phyloP scores from a whole-genome alignment of 2,329 filamentous ascomycete genomes.

The Talaromyces sp. region DNA sequence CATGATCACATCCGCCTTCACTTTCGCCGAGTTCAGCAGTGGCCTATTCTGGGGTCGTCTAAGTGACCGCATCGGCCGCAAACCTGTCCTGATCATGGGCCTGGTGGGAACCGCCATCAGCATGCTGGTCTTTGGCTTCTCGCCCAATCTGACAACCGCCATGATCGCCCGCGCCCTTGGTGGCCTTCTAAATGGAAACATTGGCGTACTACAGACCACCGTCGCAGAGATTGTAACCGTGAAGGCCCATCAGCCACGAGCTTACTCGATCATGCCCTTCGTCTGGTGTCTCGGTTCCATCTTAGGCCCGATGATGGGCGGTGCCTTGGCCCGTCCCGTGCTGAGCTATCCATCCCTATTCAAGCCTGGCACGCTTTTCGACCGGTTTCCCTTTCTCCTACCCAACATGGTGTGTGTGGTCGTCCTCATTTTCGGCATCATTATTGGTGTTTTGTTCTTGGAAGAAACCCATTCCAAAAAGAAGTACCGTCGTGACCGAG shows the following conservation, averaged over 20 bases:
- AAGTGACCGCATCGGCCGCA: constrained; percentile 87
- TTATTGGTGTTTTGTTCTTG: constrained; percentile 77
- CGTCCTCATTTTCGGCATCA: constrained; percentile 71
- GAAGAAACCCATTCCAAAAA: constrained; percentile 89
- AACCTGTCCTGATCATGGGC: constrained; percentile 87
- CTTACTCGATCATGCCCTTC: constrained; percentile 96
- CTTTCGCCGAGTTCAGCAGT: constrained; percentile 89
- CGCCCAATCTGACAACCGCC: constrained; percentile 74
- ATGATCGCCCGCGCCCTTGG: constrained; percentile 84
- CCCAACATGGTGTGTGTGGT: constrained; percentile 85
- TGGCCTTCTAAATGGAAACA: constrained; percentile 91
- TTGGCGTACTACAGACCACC: constrained; percentile 90
- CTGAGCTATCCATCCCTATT: constrained; percentile 75
- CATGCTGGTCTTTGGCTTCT: constrained; percentile 88
- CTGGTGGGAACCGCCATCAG: constrained; percentile 86
- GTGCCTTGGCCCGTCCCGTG: constrained; percentile 81
- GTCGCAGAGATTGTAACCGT: constrained; percentile 89
- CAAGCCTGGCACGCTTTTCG: constrained; percentile 69
- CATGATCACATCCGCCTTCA: constrained; percentile 94
- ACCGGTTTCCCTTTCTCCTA: constrained; percentile 81
- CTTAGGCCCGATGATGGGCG: constrained; percentile 85
- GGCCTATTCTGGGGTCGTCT: constrained; percentile 89
- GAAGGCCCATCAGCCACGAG: constrained; percentile 89
- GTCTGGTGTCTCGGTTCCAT: constrained; percentile 98
- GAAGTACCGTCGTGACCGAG: constrained; percentile 70